These are phyloP conservation scores for Nannizzia gypsea DNA, from an alignment of 2,329 filamentous ascomycete genomes.

Conservation along the genomic window DNA sequence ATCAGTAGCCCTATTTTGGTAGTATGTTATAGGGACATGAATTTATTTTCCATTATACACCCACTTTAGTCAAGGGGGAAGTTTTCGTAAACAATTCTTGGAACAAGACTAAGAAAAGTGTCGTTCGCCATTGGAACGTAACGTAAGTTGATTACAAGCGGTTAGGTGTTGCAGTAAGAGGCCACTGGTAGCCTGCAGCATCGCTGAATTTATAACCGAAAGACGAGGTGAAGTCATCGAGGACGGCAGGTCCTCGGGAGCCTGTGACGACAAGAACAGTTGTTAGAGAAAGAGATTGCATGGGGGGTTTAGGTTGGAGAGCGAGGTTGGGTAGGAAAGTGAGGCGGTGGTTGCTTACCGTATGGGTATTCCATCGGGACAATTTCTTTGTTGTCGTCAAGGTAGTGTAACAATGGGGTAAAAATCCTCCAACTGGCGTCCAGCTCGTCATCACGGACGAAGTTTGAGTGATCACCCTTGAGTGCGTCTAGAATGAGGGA, in stretches of 20 bases:
- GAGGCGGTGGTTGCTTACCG: slow-evolving; percentile 48
- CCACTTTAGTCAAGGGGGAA: neutral
- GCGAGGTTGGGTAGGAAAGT: neutral
- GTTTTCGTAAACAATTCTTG: neutral
- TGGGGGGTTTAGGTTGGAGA: too few species aligned
- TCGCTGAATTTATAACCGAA: slow-evolving; percentile 99
- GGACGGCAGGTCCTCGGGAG: slow-evolving; percentile 86
- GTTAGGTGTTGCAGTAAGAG: slow-evolving; percentile 63
- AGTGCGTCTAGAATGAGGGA: slow-evolving; percentile 92
- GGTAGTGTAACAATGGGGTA: slow-evolving; percentile 90
- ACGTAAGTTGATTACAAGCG: slow-evolving; percentile 56
- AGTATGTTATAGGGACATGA: neutral
- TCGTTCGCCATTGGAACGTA: neutral
- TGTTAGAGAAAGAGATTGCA: slow-evolving; percentile 1
- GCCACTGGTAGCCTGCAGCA: slow-evolving; percentile 91
- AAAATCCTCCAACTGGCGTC: slow-evolving; percentile 99
- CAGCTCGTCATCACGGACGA: slow-evolving; percentile 90
- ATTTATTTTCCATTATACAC: slow-evolving; percentile 2
- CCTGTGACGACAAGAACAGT: slow-evolving; percentile 42
- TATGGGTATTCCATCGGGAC: slow-evolving; percentile 99
- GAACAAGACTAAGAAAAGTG: neutral
- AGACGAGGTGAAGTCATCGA: slow-evolving; percentile 95
- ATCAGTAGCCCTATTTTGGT: neutral
- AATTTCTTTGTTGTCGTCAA: slow-evolving; percentile 98
- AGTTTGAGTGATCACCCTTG: slow-evolving; percentile 99